Conservation (phyloP, 306 rosid species). For the Bauhinia variegata region DNA sequence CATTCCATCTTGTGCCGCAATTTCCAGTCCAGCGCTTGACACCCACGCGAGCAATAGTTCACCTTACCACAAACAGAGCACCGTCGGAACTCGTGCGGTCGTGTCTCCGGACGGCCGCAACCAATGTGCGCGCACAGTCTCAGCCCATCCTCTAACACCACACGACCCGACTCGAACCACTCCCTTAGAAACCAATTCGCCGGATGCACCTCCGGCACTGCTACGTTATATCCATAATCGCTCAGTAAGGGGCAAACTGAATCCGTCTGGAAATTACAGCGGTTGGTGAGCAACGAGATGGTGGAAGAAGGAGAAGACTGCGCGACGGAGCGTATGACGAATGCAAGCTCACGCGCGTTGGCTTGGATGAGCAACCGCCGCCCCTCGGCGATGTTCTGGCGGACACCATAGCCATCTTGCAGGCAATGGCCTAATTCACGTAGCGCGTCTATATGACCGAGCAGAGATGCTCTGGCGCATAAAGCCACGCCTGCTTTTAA, state of each 20-base stretch:
- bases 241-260: constrained; percentile 50
- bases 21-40: constrained; percentile 80
- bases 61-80: constrained; percentile 80
- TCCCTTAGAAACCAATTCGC: constrained; percentile 66
- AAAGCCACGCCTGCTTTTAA: constrained; percentile 76
- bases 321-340: constrained; percentile 37
- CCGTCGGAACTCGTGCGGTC: constrained; percentile 82
- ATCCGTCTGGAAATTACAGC: constrained; percentile 18
- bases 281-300: constrained; percentile 38
- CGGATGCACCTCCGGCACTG: constrained; percentile 62
- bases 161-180: constrained; percentile 66
- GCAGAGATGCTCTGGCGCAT: constrained; percentile 70
- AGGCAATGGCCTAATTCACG: constrained; percentile 92
- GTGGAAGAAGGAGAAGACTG: constrained; percentile 10
- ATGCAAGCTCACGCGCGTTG: constrained; percentile 69
- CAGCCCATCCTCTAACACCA: constrained; percentile 36
- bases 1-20: constrained; percentile 58
- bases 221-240: constrained; percentile 55
- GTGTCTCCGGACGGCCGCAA: constrained; percentile 82
- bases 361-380: constrained; percentile 72
- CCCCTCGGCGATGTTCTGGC: constrained; percentile 61
- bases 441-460: constrained; percentile 82
- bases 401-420: constrained; percentile 85
- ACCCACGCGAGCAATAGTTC: constrained; percentile 74
- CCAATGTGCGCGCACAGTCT: constrained; percentile 68